These are phyloP conservation scores for Tetrapisispora fleetii DNA, from an alignment of 805 yeast species.

Conservation along the genomic window DNA sequence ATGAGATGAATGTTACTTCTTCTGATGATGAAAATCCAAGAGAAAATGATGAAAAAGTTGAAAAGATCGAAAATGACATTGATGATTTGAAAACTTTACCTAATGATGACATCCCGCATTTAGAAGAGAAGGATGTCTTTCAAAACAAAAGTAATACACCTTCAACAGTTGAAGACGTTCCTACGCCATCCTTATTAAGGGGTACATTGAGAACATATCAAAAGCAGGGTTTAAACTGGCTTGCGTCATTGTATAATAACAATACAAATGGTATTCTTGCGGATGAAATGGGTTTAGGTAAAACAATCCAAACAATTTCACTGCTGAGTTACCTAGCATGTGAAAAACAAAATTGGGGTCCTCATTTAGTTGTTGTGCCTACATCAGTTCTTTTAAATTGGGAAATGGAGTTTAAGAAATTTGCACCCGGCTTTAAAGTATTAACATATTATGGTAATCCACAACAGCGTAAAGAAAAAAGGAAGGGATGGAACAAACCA, in stretches of 20 bases:
- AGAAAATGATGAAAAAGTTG: neutral
- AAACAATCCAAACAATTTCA: conserved; percentile 92
- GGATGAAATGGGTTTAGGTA: conserved; percentile 98
- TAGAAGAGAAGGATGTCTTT: neutral
- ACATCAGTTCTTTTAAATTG: conserved; percentile 95
- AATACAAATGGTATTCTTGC: conserved; percentile 95
- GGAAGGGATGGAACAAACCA: conserved; percentile 96
- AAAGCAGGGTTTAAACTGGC: conserved; percentile 94
- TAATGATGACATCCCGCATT: neutral
- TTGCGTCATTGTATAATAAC: conserved; percentile 85
- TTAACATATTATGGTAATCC: conserved; percentile 95
- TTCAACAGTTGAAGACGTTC: conserved; percentile 55
- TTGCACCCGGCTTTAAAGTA: conserved; percentile 96
- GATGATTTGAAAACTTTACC: neutral
- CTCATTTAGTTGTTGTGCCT: conserved; percentile 93
- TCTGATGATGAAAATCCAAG: conserved; percentile 1
- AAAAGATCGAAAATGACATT: no score
- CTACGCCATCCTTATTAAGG: conserved; percentile 62
- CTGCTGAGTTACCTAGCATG: conserved; percentile 82
- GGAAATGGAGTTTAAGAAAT: conserved; percentile 98
- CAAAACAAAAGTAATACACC: conserved; percentile 10
- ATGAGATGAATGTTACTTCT: conserved; percentile 7
- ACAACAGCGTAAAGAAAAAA: conserved; percentile 87
- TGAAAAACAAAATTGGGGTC: conserved; percentile 94
- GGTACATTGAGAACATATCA: conserved; percentile 87